A percentile compares a stretch with the other conserved stretches of the same genome.
These are phyloP conservation scores for Allantophomopsis cytisporea DNA, from an alignment of 2,329 filamentous ascomycete species.

Conservation along the genomic window DNA sequence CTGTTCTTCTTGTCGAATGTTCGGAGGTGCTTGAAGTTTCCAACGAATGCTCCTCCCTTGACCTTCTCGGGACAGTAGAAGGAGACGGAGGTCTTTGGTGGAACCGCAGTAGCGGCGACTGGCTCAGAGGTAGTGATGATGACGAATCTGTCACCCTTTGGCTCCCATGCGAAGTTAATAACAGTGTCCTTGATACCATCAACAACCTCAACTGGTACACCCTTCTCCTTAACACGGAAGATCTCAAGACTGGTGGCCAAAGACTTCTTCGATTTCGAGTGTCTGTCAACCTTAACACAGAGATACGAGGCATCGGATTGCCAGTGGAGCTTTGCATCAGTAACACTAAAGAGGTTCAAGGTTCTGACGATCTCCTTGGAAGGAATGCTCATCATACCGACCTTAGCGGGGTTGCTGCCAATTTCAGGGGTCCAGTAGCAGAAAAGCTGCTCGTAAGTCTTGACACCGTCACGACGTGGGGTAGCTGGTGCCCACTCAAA, in stretches of 20 bases:
- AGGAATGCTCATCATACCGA: constrained; percentile 90
- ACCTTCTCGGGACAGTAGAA: constrained; percentile 97
- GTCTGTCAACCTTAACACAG: constrained; percentile 95
- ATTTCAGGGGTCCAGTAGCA: constrained; percentile 99
- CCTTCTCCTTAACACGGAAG: constrained; percentile 95
- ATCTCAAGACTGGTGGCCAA: constrained; percentile 95
- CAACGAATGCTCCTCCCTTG: constrained; percentile 58
- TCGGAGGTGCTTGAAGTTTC: constrained; percentile 93
- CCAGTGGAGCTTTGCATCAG: constrained; percentile 97
- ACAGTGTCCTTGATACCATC: constrained; percentile 97
- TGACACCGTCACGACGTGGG: constrained; percentile 70
- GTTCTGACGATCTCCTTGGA: constrained; percentile 90
- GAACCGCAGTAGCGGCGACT: constrained; percentile 61
- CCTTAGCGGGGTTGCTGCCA: constrained; percentile 93
- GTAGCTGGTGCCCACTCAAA: constrained; percentile 94
- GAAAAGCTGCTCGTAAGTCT: constrained; percentile 88
- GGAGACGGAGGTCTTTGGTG: constrained; percentile 84
- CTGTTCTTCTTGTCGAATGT: constrained; percentile 98
- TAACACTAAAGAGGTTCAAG: constrained; percentile 94
- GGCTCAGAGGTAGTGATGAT: constrained; percentile 91
- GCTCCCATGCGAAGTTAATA: constrained; percentile 99
- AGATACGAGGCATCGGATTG: constrained; percentile 89
- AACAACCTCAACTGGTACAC: constrained; percentile 93
- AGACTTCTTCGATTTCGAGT: constrained; percentile 98
- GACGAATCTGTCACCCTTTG: constrained; percentile 93